Percentiles rank a stretch among this genome's conserved stretches.
Evolutionary conservation across 2,329 filamentous ascomycete species (phyloP).

Genomic region (Colletotrichum falcatum): DNA sequence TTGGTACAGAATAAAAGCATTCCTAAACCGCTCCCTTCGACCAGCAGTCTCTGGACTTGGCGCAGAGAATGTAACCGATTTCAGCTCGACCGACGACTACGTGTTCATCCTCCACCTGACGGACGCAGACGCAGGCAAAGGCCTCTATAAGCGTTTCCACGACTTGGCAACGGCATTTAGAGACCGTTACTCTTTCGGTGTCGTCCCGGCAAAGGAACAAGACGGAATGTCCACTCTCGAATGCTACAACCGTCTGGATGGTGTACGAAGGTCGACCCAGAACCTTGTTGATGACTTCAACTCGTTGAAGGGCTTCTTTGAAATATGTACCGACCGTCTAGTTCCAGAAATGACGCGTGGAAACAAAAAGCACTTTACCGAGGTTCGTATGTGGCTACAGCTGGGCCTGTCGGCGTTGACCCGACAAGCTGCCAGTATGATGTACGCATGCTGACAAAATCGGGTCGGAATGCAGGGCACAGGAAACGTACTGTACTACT

Average conservation of each 20-base stretch:
- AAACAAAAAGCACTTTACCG: conserved; percentile 53
- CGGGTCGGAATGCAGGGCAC: background rate
- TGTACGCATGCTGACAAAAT: background rate
- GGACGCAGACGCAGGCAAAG: conserved; percentile 44
- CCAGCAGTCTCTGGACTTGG: conserved; percentile 42
- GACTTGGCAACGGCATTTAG: conserved; percentile 51
- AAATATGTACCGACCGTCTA: conserved; percentile 52
- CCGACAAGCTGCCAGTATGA: background rate
- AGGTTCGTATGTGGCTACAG: background rate
- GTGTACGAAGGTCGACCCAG: conserved; percentile 47
- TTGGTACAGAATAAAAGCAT: conserved; percentile 21
- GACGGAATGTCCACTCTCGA: conserved; percentile 44
- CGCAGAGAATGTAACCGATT: conserved; percentile 43
- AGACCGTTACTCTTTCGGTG: conserved; percentile 58
- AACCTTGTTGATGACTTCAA: conserved; percentile 50
- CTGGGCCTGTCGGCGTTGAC: background rate
- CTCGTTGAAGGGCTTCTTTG: conserved; percentile 53
- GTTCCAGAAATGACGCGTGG: conserved; percentile 58
- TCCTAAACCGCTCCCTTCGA: conserved; percentile 34
- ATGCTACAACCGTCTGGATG: conserved; percentile 58
- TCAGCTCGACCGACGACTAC: conserved; percentile 54
- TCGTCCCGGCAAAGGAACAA: conserved; percentile 33
- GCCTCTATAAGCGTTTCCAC: conserved; percentile 48
- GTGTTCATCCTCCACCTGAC: conserved; percentile 57
- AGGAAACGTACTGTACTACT: conserved; percentile 47